A percentile compares a stretch with the other conserved stretches of the same genome.
Conservation (phyloP, 2,329 filamentous ascomycete species). For the Atkinsonella hypoxylon region DNA sequence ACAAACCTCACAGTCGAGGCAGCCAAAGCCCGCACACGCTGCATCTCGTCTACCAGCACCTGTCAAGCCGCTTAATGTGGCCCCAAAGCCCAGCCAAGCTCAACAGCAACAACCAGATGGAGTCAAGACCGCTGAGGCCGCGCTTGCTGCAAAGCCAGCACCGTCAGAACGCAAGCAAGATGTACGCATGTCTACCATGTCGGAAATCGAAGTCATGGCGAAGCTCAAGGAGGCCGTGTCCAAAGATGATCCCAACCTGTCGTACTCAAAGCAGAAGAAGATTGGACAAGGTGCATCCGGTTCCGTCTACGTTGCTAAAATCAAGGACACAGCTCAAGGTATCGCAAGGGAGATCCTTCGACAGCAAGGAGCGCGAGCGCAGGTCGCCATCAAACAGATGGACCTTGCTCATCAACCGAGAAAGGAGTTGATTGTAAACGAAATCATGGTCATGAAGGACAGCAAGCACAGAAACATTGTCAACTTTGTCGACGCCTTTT, state of each 20-base stretch:
- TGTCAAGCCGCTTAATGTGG: constrained; percentile 71
- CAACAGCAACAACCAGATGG: constrained; percentile 44
- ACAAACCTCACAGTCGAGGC: constrained; percentile 38
- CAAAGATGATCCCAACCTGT: constrained; percentile 86
- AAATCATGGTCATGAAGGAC: constrained; percentile 99
- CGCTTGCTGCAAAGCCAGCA: constrained; percentile 70
- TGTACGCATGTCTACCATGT: constrained; percentile 97
- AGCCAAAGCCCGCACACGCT: constrained; percentile 32
- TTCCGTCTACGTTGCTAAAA: constrained; percentile 93
- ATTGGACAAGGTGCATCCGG: constrained; percentile 97
- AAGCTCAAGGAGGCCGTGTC: constrained; percentile 90
- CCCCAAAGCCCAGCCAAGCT: constrained; percentile 45
- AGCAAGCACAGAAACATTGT: constrained; percentile 97
- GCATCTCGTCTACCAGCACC: constrained; percentile 42
- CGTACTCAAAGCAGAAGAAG: constrained; percentile 99
- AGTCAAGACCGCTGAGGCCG: constrained; percentile 81
- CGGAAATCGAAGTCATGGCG: constrained; percentile 92
- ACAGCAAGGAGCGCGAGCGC: constrained; percentile 66
- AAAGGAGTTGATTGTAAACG: constrained; percentile 97
- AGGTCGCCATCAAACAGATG: constrained; percentile 99
- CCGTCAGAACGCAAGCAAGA: constrained; percentile 71
- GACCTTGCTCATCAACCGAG: constrained; percentile 92
- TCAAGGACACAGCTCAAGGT: constrained; percentile 82
- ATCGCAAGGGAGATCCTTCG: constrained; percentile 69
- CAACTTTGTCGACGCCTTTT: constrained; percentile 94